Conservation (phyloP, 208 protist genomes). For the Trypanosoma brucei region DNA sequence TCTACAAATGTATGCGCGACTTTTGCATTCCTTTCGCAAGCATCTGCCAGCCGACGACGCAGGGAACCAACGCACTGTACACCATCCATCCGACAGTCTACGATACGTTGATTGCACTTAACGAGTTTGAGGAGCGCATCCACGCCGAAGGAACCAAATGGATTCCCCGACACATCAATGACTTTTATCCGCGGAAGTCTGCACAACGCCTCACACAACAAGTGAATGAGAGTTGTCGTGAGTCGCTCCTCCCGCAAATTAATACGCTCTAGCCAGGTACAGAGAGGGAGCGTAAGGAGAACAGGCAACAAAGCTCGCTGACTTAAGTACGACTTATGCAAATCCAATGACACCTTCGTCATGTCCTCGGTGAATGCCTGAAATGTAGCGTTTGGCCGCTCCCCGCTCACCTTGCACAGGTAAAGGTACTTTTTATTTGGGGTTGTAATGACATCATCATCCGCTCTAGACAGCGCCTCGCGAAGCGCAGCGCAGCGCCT, state of each 20-base stretch:
- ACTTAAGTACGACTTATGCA: constrained; percentile 38
- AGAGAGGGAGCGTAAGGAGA: constrained; percentile 39
- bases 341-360: constrained; percentile 10
- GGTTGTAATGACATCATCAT: constrained; percentile 16
- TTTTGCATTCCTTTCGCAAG: constrained; percentile 28
- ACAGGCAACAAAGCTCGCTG: constrained; percentile 29
- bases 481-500: constrained; percentile 17
- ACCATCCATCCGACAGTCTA: constrained; percentile 31
- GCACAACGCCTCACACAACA: constrained; percentile 32
- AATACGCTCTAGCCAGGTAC: constrained; percentile 32
- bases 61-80: constrained; percentile 30
- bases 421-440: constrained; percentile 21
- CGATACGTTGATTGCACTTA: constrained; percentile 22
- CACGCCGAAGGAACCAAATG: constrained; percentile 52
- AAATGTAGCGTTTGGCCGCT: constrained; percentile 16
- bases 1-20: background rate
- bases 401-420: constrained; percentile 22
- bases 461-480: constrained; percentile 4
- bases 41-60: constrained; percentile 27
- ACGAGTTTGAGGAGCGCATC: constrained; percentile 34
- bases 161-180: constrained; percentile 63
- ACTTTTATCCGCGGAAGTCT: constrained; percentile 19
- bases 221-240: constrained; percentile 32
- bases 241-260: constrained; percentile 36
- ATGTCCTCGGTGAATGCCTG: constrained; percentile 12